Evolutionary conservation across 768 basidiomycete species (phyloP).

Genomic region (Trametes gibbosa): DNA sequence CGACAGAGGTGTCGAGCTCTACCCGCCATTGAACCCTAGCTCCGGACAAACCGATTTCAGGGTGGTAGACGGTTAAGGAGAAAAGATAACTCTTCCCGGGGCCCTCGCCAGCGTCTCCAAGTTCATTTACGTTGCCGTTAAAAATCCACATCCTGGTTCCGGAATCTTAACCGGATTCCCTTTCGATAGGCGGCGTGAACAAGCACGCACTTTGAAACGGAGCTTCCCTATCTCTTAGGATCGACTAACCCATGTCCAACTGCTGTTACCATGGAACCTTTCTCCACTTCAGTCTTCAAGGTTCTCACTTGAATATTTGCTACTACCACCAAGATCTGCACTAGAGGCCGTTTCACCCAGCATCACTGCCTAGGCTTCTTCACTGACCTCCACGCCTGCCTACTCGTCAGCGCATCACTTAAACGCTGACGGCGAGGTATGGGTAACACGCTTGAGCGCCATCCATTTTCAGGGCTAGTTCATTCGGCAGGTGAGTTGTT

Average conservation of each 20-base stretch:
- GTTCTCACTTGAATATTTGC: constrained; percentile 86
- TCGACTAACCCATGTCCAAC: constrained; percentile 85
- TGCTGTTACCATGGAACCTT: constrained; percentile 86
- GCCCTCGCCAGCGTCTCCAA: constrained; percentile 59
- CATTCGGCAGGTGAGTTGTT: constrained; percentile 89
- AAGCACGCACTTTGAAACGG: constrained; percentile 68
- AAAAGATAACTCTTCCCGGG: constrained; percentile 80
- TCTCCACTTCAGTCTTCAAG: constrained; percentile 88
- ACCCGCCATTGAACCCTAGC: constrained; percentile 70
- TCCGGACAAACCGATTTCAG: constrained; percentile 75
- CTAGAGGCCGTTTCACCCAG: constrained; percentile 75
- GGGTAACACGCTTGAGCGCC: constrained; percentile 85
- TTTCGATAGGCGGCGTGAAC: constrained; percentile 67
- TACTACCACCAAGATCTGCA: constrained; percentile 89
- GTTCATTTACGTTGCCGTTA: constrained; percentile 69
- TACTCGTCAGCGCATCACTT: constrained; percentile 72
- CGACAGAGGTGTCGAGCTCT: constrained; percentile 70
- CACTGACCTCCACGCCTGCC: constrained; percentile 76
- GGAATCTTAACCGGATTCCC: constrained; percentile 79
- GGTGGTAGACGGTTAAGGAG: constrained; percentile 71
- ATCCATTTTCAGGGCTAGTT: constrained; percentile 91
- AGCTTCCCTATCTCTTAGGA: constrained; percentile 77
- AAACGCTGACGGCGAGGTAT: constrained; percentile 77
- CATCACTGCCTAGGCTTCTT: constrained; percentile 77
- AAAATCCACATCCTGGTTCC: constrained; percentile 71